Evolutionary conservation across 2,329 filamentous ascomycete species (phyloP).

Genomic region (Phialophora verrucosa): DNA sequence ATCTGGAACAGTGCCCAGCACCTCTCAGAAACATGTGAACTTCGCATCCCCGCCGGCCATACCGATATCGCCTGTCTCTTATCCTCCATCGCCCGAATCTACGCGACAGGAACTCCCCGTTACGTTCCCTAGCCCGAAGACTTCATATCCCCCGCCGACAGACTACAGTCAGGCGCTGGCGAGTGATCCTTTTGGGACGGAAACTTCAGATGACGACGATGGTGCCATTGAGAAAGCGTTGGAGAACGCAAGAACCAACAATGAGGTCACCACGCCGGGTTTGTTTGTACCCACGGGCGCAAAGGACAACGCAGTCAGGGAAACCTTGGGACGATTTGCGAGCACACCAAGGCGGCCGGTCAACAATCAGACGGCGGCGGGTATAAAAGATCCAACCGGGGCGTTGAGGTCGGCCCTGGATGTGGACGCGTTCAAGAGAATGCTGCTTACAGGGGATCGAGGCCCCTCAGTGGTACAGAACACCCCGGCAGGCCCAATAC

Average conservation of each 20-base stretch:
- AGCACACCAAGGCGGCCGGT: slow-evolving; percentile 25
- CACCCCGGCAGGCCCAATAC: slow-evolving; percentile 38
- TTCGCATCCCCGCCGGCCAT: slow-evolving; percentile 38
- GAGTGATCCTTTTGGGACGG: slow-evolving; percentile 49
- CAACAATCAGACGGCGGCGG: slow-evolving; percentile 1
- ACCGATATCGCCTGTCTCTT: slow-evolving; percentile 38
- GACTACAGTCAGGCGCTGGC: slow-evolving; percentile 41
- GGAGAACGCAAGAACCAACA: slow-evolving; percentile 40
- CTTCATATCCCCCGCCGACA: slow-evolving; percentile 17
- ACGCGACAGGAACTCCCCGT: slow-evolving; percentile 35
- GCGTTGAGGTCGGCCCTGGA: slow-evolving; percentile 62
- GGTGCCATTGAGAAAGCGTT: slow-evolving; percentile 40
- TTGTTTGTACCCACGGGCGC: slow-evolving; percentile 2
- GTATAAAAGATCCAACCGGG: slow-evolving; percentile 25
- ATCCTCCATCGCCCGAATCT: slow-evolving; percentile 39
- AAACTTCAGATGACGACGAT: slow-evolving; percentile 41
- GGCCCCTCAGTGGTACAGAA: slow-evolving; percentile 42
- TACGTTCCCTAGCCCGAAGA: slow-evolving; percentile 26
- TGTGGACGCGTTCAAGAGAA: slow-evolving; percentile 76
- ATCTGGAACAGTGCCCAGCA: slow-evolving; percentile 22
- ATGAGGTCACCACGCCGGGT: slow-evolving; percentile 26
- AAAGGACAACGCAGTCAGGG: slow-evolving; percentile 30
- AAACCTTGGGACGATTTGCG: slow-evolving; percentile 38
- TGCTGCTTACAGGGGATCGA: slow-evolving; percentile 75
- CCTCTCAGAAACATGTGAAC: slow-evolving; percentile 38